Base-by-base conservation (phyloP, 106 monocot genomes). In the Xerophyta viscosa region DNA sequence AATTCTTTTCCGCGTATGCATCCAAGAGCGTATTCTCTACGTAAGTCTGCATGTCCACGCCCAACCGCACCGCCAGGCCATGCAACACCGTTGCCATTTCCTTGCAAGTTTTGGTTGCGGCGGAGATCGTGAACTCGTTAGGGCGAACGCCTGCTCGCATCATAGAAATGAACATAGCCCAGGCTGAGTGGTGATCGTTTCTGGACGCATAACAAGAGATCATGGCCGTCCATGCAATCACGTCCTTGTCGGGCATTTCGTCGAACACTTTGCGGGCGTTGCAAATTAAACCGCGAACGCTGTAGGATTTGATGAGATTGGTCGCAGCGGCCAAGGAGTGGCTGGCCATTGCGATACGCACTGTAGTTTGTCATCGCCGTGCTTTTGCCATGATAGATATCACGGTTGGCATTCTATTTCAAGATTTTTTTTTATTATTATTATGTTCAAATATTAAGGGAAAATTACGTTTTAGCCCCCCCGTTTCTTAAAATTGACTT, bases 201-300 rank as follows among this genome's bases (percentile, higher is more conserved):
- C 65, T 73, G 46, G 65, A 71, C 0, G 70, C 37, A 61, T 73
- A 80, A 28, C 79, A 69, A 6, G 66, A 76, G 30, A 92, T 74
- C 83, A 83, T 80, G 50, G 87, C 59, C 8, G 87, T 92, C 83
- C 86, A 92, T 0, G 71, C 49, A 14, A 44, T 14, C 14, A 44
- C n/a, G 43, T 44, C 43, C n/a, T 17, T 44, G 43, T 44, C n/a
- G 43, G 43, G 43, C 43, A 44, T 44, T 44, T 44, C 43, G 8
- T 44, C 43, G 43, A 44, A 44, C 43, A 17, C 43, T 14, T 17
- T 9, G 43, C 43, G 43, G 3, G 43, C 43, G 8, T 9, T 4
- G 43, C n/a, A 3, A 14, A 44, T 4, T 44, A 44, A 14, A 3
- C 43, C 43, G 43, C 8, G 43, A 0, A 37, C 29, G 48, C 61